Evolutionary conservation across 2,329 filamentous ascomycete species (phyloP), one percentile per base, ranked within the genome.

Genomic region (Lasiodiplodia sp.): DNA sequence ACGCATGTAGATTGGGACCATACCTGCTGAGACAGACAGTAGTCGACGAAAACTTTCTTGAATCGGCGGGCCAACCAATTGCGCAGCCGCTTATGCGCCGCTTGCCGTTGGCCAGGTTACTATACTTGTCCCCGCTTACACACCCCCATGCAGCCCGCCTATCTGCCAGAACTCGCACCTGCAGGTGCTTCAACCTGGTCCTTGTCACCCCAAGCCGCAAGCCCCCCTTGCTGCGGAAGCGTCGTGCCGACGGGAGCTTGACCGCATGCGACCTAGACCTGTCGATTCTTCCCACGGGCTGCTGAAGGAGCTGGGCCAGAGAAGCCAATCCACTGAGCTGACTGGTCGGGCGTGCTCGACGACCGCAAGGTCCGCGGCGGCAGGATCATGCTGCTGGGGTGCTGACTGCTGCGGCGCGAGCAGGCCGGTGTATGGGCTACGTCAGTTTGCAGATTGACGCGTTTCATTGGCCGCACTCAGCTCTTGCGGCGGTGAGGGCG

Each of bases 191-290:
- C 51, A 16, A 53, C 21, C 31, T 57, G 55, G 55, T 57, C 55
- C 55, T n/a, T 47, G 55, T 34, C 55, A 57, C 55, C 31, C 55
- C 63, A 55, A 37, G 49, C 63, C 18, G 18, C 31, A 8, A 21
- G n/a, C 28, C 47, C 62, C 60, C 63, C 63, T 66, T 66, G 63
- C 51, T 31, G 49, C 63, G 63, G 63, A 66, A 66, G 52, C 51
- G 49, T 66, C 63, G 63, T 31, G 63, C 63, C 63, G 63, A 31
- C 63, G 51, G 63, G 63, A 47, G 60, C 60, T 64, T 64, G 60
- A 52, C 47, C 31, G 12, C 4, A 38, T 28, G 14, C 44, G 18
- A 12, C 2, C 47, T 64, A 47, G 60, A 28, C 25, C 23, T 44
- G 55, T 57, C 18, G 55, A 57, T 57, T 38, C 44, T 57, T 23